phyloP scores from a whole-genome alignment of 495 filamentous ascomycete genomes.

The Hypoxylon subgilvum region DNA sequence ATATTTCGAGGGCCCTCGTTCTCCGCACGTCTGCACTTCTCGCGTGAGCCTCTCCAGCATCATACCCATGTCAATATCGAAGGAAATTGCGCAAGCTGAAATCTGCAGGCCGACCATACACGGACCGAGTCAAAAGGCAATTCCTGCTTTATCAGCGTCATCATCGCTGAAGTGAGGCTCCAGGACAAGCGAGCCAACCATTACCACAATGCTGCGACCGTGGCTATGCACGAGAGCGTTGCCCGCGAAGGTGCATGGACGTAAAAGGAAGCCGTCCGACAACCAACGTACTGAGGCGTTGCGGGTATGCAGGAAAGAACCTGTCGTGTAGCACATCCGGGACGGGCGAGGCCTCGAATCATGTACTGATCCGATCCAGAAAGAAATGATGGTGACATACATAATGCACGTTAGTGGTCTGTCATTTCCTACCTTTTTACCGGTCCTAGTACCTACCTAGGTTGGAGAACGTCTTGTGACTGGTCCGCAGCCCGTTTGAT shows the following conservation, averaged over 20 bases:
- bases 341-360: slow-evolving; percentile 22
- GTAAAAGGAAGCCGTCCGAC: slow-evolving; percentile 19
- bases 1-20: background rate
- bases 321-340: background rate
- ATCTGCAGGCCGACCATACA: slow-evolving; percentile 6
- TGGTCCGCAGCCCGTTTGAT: slow-evolving; percentile 8
- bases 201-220: background rate
- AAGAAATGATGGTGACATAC: slow-evolving; percentile 17
- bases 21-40: background rate
- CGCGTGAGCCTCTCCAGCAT: slow-evolving; percentile 5
- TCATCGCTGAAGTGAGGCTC: slow-evolving; percentile 16
- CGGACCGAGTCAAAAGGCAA: slow-evolving; percentile 4
- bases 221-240: slow-evolving; percentile 12
- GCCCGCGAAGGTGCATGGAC: slow-evolving; percentile 1
- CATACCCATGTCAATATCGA: slow-evolving; percentile 11
- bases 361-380: slow-evolving; percentile 11
- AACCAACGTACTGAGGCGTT: background rate
- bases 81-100: background rate
- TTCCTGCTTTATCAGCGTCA: background rate
- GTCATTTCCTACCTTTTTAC: slow-evolving; percentile 1
- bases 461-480: slow-evolving; percentile 9
- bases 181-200: slow-evolving; percentile 24
- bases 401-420: slow-evolving; percentile 8
- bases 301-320: background rate
- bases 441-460: background rate